Conservation (phyloP, 2,329 filamentous ascomycete species). For the Trichoderma sp. region DNA sequence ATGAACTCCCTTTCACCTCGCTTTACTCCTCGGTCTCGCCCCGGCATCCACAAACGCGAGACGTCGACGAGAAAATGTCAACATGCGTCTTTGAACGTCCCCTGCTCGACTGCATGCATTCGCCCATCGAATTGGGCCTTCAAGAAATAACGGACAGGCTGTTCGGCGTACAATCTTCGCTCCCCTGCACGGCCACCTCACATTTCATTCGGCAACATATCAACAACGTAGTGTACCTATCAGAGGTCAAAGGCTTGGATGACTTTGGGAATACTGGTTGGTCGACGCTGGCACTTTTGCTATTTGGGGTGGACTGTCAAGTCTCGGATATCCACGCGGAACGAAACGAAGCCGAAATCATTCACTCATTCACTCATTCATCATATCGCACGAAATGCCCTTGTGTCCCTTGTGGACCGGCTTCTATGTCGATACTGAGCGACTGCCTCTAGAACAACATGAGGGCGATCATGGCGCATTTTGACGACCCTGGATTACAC, state of each 20-base stretch:
- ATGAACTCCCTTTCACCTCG: neutral
- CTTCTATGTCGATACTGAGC: neutral
- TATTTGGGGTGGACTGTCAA: conserved; percentile 38
- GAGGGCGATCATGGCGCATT: neutral
- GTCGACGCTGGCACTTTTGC: conserved; percentile 37
- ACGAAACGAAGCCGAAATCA: conserved; percentile 35
- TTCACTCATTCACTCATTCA: conserved; percentile 32
- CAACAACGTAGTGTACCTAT: conserved; percentile 35
- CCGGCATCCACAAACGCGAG: neutral
- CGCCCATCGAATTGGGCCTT: neutral
- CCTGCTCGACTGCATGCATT: neutral
- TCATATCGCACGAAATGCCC: conserved; percentile 50
- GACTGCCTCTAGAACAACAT: neutral
- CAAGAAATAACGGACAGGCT: conserved; percentile 1
- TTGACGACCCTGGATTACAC: conserved; percentile 16
- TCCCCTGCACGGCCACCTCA: neutral
- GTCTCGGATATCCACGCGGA: conserved; percentile 41
- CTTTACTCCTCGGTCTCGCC: neutral
- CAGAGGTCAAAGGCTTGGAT: conserved; percentile 36
- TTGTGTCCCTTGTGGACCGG: neutral
- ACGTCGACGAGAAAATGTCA: conserved; percentile 1
- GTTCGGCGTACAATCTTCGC: neutral
- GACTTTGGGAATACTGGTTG: conserved; percentile 41
- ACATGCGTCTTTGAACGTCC: neutral
- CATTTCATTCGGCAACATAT: conserved; percentile 33